These are phyloP conservation scores for Picea mariana DNA, from an alignment of 83 land plant genomes.

Conservation along the genomic window DNA sequence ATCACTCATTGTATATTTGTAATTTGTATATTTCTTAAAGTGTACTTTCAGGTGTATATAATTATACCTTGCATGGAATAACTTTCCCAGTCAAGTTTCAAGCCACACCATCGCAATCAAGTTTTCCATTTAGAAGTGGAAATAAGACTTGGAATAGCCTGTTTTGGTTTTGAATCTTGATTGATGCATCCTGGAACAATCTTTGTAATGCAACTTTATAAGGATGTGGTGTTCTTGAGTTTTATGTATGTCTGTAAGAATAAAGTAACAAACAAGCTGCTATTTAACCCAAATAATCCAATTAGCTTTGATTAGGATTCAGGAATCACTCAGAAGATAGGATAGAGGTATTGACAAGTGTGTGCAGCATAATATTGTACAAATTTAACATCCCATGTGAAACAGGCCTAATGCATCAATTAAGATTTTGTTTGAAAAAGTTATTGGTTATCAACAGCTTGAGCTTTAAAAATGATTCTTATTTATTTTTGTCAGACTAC, in stretches of 20 bases:
- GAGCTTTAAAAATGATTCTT: not conserved
- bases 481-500: slow-evolving; percentile 12
- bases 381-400: not conserved
- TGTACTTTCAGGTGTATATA: not conserved
- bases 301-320: not conserved
- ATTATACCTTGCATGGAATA: not conserved
- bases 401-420: not conserved
- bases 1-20: not conserved
- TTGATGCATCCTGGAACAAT: not conserved
- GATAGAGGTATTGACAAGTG: too few species aligned
- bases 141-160: not conserved
- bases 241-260: not conserved
- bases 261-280: not conserved
- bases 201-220: not conserved
- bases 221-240: not conserved
- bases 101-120: not conserved
- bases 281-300: not conserved
- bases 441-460: not conserved
- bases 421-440: not conserved
- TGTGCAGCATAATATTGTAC: not conserved
- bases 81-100: not conserved
- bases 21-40: not conserved
- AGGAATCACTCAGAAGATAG: too few species aligned
- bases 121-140: not conserved
- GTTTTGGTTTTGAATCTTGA: too few species aligned